These are phyloP conservation scores for Pseudotsuga menziesii DNA, from an alignment of 75 land plant species.

Conservation along the genomic window DNA sequence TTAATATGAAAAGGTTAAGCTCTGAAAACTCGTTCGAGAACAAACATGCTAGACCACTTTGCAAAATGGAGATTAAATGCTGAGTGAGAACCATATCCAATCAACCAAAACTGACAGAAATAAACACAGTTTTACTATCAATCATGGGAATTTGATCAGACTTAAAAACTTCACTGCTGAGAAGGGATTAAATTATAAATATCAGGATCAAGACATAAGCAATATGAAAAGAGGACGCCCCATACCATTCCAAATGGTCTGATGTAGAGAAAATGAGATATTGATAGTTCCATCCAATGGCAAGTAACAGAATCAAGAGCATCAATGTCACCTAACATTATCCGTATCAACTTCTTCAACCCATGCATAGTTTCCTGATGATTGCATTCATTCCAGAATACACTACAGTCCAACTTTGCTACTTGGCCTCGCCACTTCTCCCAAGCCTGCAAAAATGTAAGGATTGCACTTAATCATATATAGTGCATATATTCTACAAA, in stretches of 20 bases:
- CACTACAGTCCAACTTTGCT: constrained; percentile 64
- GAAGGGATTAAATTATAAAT: background rate
- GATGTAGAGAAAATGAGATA: constrained; percentile 80
- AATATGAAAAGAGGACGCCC: background rate
- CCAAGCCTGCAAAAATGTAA: constrained; percentile 59
- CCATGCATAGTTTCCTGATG: constrained; percentile 67
- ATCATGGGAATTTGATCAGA: background rate
- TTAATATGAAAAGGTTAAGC: no score
- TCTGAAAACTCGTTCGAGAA: no score
- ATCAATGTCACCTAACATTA: constrained; percentile 71
- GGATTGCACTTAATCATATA: background rate
- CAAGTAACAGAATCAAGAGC: constrained; percentile 50
- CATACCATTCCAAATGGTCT: constrained; percentile 82
- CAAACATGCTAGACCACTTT: no score
- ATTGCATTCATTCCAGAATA: constrained; percentile 81
- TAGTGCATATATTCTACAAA: background rate
- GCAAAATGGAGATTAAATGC: no score
- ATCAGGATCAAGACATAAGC: background rate
- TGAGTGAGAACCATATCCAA: no score
- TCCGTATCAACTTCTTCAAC: constrained; percentile 60
- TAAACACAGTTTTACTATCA: background rate
- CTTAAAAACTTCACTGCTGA: background rate
- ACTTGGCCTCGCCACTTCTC: constrained; percentile 85
- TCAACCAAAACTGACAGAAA: no score
- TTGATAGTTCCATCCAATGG: constrained; percentile 87